A percentile compares a stretch with the other conserved stretches of the same genome.
These are phyloP conservation scores for Thalia dealbata DNA, from an alignment of 176 grass and related monocot species.

Conservation along the genomic window DNA sequence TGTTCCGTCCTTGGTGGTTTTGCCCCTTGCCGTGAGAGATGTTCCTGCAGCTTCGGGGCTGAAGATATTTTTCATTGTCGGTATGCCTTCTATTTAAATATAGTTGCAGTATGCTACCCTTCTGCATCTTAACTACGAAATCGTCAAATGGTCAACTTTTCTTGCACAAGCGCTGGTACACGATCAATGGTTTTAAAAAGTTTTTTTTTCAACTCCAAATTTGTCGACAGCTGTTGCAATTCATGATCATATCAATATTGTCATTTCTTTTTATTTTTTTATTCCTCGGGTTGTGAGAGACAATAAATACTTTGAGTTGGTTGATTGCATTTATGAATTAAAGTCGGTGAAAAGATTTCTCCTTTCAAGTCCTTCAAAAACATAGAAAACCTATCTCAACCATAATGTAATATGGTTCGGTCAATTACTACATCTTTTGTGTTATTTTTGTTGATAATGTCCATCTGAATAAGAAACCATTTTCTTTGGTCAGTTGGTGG, in stretches of 20 bases:
- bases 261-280: neutral
- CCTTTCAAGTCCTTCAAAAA: neutral
- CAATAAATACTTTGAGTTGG: neutral
- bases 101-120: neutral
- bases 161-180: neutral
- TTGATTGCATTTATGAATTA: neutral
- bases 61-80: slow-evolving; percentile 66
- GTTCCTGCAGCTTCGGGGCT: slow-evolving; percentile 60
- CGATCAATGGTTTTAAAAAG: neutral
- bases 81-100: slow-evolving; percentile 24
- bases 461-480: neutral
- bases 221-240: neutral
- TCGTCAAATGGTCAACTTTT: neutral
- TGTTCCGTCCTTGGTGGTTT: slow-evolving; percentile 76
- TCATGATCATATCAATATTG: neutral
- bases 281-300: neutral
- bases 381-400: neutral
- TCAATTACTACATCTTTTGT: neutral
- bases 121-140: neutral
- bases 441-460: neutral
- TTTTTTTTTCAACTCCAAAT: neutral
- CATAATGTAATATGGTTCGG: neutral
- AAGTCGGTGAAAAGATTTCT: neutral
- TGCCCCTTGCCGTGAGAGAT: slow-evolving; percentile 60
- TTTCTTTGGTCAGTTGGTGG: slow-evolving; percentile 38